Evolutionary conservation across 768 basidiomycete genomes (phyloP).

Genomic region (Mrakia gelida): DNA sequence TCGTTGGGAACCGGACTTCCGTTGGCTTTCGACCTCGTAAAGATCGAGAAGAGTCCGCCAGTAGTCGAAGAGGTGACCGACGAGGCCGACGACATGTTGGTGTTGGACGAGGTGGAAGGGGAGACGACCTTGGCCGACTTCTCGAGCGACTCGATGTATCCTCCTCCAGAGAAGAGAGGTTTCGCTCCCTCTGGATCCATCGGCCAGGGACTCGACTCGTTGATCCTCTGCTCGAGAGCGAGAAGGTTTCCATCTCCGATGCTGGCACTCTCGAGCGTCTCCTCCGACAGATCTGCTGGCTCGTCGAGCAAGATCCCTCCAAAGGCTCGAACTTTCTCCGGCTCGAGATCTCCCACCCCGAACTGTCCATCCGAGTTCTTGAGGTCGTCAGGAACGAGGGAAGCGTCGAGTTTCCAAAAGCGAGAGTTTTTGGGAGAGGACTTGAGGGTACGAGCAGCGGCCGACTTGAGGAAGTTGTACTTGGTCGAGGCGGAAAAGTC

Average conservation of each 20-base stretch:
- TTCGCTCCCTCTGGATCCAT: conserved; percentile 5
- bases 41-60: conserved; percentile 29
- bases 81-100: conserved; percentile 21
- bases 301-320: neutral
- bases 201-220: conserved; percentile 6
- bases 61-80: conserved; percentile 5
- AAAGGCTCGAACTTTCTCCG: neutral
- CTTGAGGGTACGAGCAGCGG: conserved; percentile 42
- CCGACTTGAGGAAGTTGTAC: conserved; percentile 33
- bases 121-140: conserved; percentile 8
- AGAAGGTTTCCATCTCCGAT: conserved; percentile 23
- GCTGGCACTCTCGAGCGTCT: conserved; percentile 25
- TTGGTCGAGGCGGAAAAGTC: conserved; percentile 42
- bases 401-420: conserved; percentile 19
- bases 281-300: neutral
- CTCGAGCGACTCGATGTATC: conserved; percentile 20
- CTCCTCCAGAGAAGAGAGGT: conserved; percentile 17
- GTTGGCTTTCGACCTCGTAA: conserved; percentile 41
- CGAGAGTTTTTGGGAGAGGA: conserved; percentile 32
- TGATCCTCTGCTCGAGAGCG: conserved; percentile 10
- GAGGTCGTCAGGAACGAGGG: neutral
- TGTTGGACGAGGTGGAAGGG: conserved; percentile 11
- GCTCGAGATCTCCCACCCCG: neutral
- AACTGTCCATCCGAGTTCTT: neutral
- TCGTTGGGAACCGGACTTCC: conserved; percentile 33